Conservation (phyloP, 805 yeast species). For the Pichia rugopelliculosa region DNA sequence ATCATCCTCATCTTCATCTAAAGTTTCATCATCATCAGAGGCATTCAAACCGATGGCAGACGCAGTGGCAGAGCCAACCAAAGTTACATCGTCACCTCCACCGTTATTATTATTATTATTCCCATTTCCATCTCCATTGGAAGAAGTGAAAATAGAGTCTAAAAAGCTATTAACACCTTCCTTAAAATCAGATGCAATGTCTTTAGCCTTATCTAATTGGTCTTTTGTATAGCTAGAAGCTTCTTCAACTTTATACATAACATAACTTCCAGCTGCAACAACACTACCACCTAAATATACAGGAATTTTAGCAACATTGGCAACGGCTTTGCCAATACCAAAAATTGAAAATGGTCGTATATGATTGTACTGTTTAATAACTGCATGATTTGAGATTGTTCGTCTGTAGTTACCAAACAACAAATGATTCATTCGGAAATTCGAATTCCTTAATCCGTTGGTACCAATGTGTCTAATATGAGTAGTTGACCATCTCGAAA, state of each 20-base stretch:
- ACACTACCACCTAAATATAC: constrained; percentile 83
- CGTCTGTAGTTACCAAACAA: neutral
- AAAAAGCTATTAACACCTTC: constrained; percentile 35
- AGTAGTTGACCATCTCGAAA: neutral
- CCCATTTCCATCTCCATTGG: constrained; percentile 18
- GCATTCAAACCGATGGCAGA: constrained; percentile 35
- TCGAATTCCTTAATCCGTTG: neutral
- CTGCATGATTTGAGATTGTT: constrained; percentile 2
- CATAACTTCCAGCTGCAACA: constrained; percentile 92
- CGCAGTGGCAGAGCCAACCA: constrained; percentile 50
- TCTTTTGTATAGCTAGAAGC: constrained; percentile 68
- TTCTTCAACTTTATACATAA: constrained; percentile 87
- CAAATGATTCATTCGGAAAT: neutral
- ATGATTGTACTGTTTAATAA: neutral
- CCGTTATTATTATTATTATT: constrained; percentile 19
- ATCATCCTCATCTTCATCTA: constrained; percentile 36
- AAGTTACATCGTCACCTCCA: constrained; percentile 25
- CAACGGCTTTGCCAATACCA: constrained; percentile 46
- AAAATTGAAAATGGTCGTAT: constrained; percentile 26
- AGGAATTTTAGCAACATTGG: constrained; percentile 55
- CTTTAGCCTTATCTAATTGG: constrained; percentile 54
- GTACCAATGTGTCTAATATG: constrained; percentile 3
- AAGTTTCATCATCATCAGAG: constrained; percentile 46
- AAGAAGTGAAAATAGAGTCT: constrained; percentile 15
- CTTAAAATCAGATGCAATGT: constrained; percentile 47